A percentile compares a stretch with the other conserved stretches of the same genome.
Evolutionary conservation across 2,329 filamentous ascomycete species (phyloP).

Genomic region (Aspergillus versicolor): DNA sequence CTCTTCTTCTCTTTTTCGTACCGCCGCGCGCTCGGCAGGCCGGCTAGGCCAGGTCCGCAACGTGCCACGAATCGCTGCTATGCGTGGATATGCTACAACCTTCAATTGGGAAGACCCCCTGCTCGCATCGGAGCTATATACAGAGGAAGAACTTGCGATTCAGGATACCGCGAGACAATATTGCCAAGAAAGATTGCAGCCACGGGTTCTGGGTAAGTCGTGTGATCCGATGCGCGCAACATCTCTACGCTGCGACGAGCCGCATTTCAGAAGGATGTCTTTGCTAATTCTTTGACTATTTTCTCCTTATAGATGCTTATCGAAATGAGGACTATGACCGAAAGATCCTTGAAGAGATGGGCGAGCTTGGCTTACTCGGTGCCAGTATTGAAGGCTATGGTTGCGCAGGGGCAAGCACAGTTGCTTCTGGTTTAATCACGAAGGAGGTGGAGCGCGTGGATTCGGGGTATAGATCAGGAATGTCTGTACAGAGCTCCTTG

Average conservation of each 20-base stretch:
- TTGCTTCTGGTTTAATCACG: slow-evolving; percentile 86
- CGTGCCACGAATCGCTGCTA: slow-evolving; percentile 10
- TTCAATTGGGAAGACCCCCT: slow-evolving; percentile 96
- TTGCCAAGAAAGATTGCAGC: slow-evolving; percentile 84
- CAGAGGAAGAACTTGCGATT: slow-evolving; percentile 88
- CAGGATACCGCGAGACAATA: slow-evolving; percentile 88
- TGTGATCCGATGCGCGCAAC: slow-evolving; percentile 10
- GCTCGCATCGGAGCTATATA: slow-evolving; percentile 70
- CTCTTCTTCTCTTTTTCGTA: slow-evolving; percentile 31
- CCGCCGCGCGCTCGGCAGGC: slow-evolving; percentile 28
- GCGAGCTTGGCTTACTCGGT: slow-evolving; percentile 82
- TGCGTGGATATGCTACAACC: slow-evolving; percentile 36
- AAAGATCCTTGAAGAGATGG: slow-evolving; percentile 87
- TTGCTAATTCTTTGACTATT: slow-evolving; percentile 1
- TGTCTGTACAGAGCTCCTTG: slow-evolving; percentile 91
- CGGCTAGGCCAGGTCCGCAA: slow-evolving; percentile 20
- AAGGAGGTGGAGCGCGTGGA: slow-evolving; percentile 88
- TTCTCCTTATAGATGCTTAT: slow-evolving; percentile 65
- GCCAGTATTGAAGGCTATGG: slow-evolving; percentile 84
- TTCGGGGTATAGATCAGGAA: slow-evolving; percentile 86
- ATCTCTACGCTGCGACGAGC: background rate
- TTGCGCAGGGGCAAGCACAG: slow-evolving; percentile 82
- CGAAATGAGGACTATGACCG: slow-evolving; percentile 83
- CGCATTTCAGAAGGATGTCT: background rate
- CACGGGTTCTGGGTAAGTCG: slow-evolving; percentile 75